Percentiles rank a stretch among this genome's conserved stretches.
These are phyloP conservation scores for Ogataea populi-albae DNA, from an alignment of 805 yeast species.

Conservation along the genomic window DNA sequence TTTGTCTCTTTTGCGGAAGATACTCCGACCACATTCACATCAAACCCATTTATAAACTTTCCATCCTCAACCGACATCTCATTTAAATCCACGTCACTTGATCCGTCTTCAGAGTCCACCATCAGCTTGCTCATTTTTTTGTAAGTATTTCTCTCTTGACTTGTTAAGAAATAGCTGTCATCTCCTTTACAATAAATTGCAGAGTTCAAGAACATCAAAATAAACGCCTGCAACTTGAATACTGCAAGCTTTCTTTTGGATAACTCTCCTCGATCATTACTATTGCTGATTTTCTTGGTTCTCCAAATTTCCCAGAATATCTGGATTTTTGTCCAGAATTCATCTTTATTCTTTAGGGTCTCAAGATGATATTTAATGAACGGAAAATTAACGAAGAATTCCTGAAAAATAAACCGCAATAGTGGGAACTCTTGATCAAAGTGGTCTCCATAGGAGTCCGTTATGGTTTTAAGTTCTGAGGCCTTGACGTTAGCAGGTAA, in stretches of 20 bases:
- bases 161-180: slow-evolving; percentile 41
- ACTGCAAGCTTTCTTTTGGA: slow-evolving; percentile 67
- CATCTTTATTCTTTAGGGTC: slow-evolving; percentile 14
- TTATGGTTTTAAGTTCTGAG: slow-evolving; percentile 17
- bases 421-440: slow-evolving; percentile 56
- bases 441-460: slow-evolving; percentile 18
- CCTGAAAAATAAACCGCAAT: slow-evolving; percentile 59
- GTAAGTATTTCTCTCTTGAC: slow-evolving; percentile 37
- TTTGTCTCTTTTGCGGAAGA: slow-evolving; percentile 32
- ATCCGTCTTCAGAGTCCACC: slow-evolving; percentile 12
- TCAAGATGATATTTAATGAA: slow-evolving; percentile 54
- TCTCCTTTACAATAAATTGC: slow-evolving; percentile 65
- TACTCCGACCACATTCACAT: slow-evolving; percentile 69
- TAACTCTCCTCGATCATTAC: slow-evolving; percentile 73
- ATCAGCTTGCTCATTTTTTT: slow-evolving; percentile 35
- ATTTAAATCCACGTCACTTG: slow-evolving; percentile 27
- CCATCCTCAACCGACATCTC: slow-evolving; percentile 38
- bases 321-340: slow-evolving; percentile 83
- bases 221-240: slow-evolving; percentile 55
- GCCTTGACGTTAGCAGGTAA: slow-evolving; percentile 21
- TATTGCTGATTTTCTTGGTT: slow-evolving; percentile 63
- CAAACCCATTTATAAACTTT: slow-evolving; percentile 52
- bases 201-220: slow-evolving; percentile 71
- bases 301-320: slow-evolving; percentile 79
- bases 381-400: slow-evolving; percentile 71